These are phyloP conservation scores for Chalciporus pseudorubinellus DNA, from an alignment of 768 basidiomycete genomes.

Conservation along the genomic window DNA sequence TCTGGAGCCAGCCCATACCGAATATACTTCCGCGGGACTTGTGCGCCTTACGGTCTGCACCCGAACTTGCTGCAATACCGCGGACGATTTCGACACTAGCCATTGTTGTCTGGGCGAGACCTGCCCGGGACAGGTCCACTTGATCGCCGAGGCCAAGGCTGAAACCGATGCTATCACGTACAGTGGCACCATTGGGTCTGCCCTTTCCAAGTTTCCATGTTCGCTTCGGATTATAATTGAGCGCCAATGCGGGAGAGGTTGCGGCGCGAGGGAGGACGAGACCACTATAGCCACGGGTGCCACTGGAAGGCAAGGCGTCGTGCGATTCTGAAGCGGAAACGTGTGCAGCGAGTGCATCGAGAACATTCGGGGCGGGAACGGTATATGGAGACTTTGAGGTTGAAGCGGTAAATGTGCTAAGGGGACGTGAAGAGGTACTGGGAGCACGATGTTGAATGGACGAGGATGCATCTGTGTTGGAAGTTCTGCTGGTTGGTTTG, in stretches of 20 bases:
- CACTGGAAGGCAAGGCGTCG: constrained; percentile 40
- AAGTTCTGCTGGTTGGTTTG: background rate
- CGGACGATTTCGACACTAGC: constrained; percentile 77
- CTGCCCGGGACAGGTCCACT: constrained; percentile 71
- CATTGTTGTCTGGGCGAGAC: constrained; percentile 87
- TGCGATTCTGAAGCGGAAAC: constrained; percentile 25
- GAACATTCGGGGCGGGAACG: constrained; percentile 26
- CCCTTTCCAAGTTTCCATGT: constrained; percentile 26
- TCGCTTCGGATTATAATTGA: constrained; percentile 14
- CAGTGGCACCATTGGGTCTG: constrained; percentile 6
- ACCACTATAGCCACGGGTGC: constrained; percentile 55
- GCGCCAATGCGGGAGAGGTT: constrained; percentile 19
- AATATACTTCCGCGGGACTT: constrained; percentile 26
- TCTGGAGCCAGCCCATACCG: constrained; percentile 30
- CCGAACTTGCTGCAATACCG: constrained; percentile 40
- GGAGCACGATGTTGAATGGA: constrained; percentile 10
- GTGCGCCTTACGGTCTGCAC: constrained; percentile 11
- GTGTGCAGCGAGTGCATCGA: constrained; percentile 34
- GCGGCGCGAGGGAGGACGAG: constrained; percentile 49
- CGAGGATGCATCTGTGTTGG: constrained; percentile 1
- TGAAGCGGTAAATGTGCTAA: constrained; percentile 15
- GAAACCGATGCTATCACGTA: constrained; percentile 23
- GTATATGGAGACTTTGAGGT: constrained; percentile 34
- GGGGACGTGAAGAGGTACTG: constrained; percentile 13
- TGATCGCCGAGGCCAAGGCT: constrained; percentile 41